Conservation (phyloP, 257 asterid species). For the Solanum chiquidenum region DNA sequence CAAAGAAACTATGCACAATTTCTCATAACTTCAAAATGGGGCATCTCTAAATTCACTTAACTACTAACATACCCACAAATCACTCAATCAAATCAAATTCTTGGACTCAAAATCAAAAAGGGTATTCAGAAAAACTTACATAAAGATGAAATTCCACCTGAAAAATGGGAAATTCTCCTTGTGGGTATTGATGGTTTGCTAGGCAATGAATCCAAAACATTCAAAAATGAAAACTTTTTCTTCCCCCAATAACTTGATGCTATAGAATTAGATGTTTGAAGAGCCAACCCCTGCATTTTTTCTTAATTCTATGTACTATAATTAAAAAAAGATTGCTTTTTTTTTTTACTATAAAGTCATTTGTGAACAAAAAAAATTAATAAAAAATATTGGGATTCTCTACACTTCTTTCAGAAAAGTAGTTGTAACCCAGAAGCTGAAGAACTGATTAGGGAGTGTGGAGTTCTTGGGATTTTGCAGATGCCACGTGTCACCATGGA, state of each 20-base stretch:
- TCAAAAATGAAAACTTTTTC: conserved; percentile 7
- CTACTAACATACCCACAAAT: neutral
- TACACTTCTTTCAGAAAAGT: neutral
- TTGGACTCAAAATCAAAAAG: neutral
- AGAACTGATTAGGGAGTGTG: neutral
- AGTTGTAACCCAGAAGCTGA: neutral
- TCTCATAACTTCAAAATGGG: neutral
- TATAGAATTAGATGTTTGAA: conserved; percentile 27
- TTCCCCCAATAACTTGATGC: conserved; percentile 21
- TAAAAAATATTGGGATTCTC: neutral
- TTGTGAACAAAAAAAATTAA: neutral
- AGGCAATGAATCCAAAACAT: conserved; percentile 12
- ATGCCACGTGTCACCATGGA: neutral
- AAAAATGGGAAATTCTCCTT: conserved; percentile 6
- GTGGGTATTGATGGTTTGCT: conserved; percentile 20
- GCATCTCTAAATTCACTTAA: neutral
- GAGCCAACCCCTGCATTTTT: conserved; percentile 44
- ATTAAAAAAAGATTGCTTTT: neutral
- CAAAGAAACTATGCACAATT: neutral
- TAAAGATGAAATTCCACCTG: conserved; percentile 13
- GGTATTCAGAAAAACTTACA: conserved; percentile 23
- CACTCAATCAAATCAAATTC: neutral
- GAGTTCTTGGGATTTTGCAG: neutral
- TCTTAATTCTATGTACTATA: neutral
- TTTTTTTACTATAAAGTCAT: neutral